Conservation (phyloP, 352 stramenopile species). For the Phytophthora kernoviae region DNA sequence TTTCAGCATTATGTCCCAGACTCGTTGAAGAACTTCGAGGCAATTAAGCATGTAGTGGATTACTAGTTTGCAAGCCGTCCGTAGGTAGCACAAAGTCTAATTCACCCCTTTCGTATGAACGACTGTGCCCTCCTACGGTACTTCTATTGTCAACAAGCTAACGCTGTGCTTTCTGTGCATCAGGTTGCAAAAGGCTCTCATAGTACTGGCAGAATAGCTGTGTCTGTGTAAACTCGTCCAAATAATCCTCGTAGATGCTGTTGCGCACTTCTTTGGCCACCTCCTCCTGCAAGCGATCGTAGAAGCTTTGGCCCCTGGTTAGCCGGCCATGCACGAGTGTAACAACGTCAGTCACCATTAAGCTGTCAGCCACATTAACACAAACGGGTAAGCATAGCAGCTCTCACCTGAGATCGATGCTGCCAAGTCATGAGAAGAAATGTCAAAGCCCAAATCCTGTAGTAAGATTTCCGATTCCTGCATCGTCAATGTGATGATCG, state of each 20-base stretch:
- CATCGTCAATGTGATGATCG: constrained; percentile 73
- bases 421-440: constrained; percentile 61
- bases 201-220: constrained; percentile 90
- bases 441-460: constrained; percentile 67
- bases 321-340: not conserved
- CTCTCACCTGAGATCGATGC: constrained; percentile 44
- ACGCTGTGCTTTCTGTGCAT: constrained; percentile 27
- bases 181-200: constrained; percentile 64
- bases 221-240: constrained; percentile 86
- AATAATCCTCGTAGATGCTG: constrained; percentile 71
- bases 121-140: constrained; percentile 3
- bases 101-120: not conserved
- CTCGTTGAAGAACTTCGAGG: constrained; percentile 95
- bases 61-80: constrained; percentile 49
- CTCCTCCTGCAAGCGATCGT: constrained; percentile 80
- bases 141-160: not conserved
- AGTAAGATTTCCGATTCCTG: constrained; percentile 78
- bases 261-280: constrained; percentile 70
- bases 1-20: constrained; percentile 91
- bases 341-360: not conserved
- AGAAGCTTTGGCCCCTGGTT: constrained; percentile 58
- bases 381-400: not conserved
- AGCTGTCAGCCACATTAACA: not conserved
- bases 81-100: too few relatives aligned
- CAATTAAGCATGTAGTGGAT: constrained; percentile 93